Evolutionary conservation across 176 grass and related monocot genomes (phyloP).

Genomic region (Zizania latifolia): DNA sequence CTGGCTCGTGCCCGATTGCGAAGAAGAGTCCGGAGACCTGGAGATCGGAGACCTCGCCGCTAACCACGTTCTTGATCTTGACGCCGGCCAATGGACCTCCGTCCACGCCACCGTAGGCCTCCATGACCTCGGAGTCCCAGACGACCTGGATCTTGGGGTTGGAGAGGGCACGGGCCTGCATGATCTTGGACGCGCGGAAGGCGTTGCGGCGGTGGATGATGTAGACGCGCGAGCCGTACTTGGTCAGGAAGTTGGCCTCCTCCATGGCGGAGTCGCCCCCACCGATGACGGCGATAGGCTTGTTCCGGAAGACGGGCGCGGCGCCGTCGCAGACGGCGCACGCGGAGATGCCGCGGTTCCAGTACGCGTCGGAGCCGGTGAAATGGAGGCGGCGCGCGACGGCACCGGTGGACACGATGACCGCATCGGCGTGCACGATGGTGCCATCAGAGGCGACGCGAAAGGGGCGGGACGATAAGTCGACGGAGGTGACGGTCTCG

Average conservation of each 20-base stretch:
- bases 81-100: constrained; percentile 51
- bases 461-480: constrained; percentile 67
- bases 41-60: constrained; percentile 54
- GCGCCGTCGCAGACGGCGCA: constrained; percentile 98
- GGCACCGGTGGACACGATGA: constrained; percentile 79
- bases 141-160: constrained; percentile 94
- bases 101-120: constrained; percentile 51
- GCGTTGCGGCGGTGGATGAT: constrained; percentile 83
- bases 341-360: constrained; percentile 91
- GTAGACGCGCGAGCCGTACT: constrained; percentile 87
- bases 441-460: constrained; percentile 59
- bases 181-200: constrained; percentile 97
- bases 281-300: constrained; percentile 79
- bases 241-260: constrained; percentile 97
- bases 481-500: constrained; percentile 82
- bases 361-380: constrained; percentile 61
- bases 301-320: constrained; percentile 85
- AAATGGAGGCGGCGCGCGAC: constrained; percentile 82
- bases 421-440: constrained; percentile 57
- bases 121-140: constrained; percentile 80
- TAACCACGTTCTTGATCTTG: constrained; percentile 77
- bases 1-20: constrained; percentile 84
- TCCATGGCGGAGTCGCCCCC: constrained; percentile 98
- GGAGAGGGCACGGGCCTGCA: constrained; percentile 69
- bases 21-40: constrained; percentile 84